These are phyloP conservation scores for Russula earlei DNA, from an alignment of 768 basidiomycete species.

Conservation along the genomic window DNA sequence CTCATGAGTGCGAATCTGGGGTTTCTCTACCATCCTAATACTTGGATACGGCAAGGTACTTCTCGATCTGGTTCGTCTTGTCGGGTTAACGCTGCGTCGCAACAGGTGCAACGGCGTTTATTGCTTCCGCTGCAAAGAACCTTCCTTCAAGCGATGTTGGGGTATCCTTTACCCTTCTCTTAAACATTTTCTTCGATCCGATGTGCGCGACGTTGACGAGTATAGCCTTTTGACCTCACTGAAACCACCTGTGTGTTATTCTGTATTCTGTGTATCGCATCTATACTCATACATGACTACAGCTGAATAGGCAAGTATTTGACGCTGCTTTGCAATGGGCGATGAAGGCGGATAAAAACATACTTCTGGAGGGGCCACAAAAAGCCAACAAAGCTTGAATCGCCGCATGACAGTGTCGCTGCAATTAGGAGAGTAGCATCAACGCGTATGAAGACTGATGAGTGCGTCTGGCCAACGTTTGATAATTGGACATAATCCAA, in stretches of 20 bases:
- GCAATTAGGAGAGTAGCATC: conserved; percentile 46
- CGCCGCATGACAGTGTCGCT: conserved; percentile 62
- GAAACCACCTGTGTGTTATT: conserved; percentile 60
- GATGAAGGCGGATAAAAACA: conserved; percentile 67
- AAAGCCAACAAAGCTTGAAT: conserved; percentile 45
- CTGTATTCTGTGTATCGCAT: background rate
- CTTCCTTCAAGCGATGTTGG: conserved; percentile 90
- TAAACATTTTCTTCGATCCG: conserved; percentile 76
- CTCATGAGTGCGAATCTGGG: conserved; percentile 80
- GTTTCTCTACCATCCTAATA: conserved; percentile 90
- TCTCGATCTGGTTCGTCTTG: background rate
- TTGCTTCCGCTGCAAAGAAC: conserved; percentile 75
- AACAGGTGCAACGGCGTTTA: conserved; percentile 77
- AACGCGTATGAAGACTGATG: conserved; percentile 57
- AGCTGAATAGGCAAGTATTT: conserved; percentile 64
- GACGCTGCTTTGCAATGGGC: conserved; percentile 87
- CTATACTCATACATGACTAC: background rate
- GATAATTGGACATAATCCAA: conserved; percentile 1
- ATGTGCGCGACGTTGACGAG: conserved; percentile 67
- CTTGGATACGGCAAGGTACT: conserved; percentile 92
- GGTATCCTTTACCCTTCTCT: conserved; percentile 92
- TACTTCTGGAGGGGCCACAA: conserved; percentile 66
- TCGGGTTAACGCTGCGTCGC: background rate
- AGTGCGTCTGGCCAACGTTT: conserved; percentile 45
- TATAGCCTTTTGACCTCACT: conserved; percentile 64